Percentiles rank a stretch among this genome's conserved stretches.
These are phyloP conservation scores for Podospora anserina DNA, from an alignment of 495 filamentous ascomycete genomes.

Conservation along the genomic window DNA sequence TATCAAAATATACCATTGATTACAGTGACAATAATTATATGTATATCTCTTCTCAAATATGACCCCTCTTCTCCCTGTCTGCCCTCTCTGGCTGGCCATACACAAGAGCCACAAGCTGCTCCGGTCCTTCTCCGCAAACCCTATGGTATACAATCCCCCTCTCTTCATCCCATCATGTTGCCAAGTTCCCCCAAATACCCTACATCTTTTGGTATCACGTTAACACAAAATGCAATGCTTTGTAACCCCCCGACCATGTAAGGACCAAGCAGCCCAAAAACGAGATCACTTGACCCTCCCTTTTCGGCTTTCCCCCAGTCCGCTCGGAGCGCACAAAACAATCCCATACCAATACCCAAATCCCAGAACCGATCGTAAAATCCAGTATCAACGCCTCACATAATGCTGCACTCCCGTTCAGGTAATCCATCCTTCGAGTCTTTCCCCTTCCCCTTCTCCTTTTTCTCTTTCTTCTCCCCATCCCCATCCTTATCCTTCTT, in stretches of 20 bases:
- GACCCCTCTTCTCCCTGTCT: neutral
- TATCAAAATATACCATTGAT: neutral
- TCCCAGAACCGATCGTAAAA: neutral
- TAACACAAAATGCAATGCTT: neutral
- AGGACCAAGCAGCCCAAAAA: neutral
- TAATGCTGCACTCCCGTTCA: conserved; percentile 67
- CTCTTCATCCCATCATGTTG: neutral
- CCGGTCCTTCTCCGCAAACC: neutral
- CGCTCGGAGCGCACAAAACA: neutral
- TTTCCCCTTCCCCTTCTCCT: conserved; percentile 37
- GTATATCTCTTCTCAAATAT: neutral
- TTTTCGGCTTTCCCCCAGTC: neutral
- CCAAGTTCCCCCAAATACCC: neutral
- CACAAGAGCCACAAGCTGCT: no score
- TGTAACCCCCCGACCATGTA: neutral
- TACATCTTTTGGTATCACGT: neutral
- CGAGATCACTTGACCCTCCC: neutral
- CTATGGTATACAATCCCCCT: neutral
- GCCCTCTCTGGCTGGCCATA: neutral
- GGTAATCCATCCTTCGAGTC: conserved; percentile 41
- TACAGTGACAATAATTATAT: neutral
- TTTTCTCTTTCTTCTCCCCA: conserved; percentile 32
- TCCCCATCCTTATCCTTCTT: conserved; percentile 28
- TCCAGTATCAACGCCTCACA: conserved; percentile 26
- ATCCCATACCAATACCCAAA: neutral